phyloP scores from a whole-genome alignment of 2,329 filamentous ascomycete genomes.

The Colletotrichum chrysophilum region DNA sequence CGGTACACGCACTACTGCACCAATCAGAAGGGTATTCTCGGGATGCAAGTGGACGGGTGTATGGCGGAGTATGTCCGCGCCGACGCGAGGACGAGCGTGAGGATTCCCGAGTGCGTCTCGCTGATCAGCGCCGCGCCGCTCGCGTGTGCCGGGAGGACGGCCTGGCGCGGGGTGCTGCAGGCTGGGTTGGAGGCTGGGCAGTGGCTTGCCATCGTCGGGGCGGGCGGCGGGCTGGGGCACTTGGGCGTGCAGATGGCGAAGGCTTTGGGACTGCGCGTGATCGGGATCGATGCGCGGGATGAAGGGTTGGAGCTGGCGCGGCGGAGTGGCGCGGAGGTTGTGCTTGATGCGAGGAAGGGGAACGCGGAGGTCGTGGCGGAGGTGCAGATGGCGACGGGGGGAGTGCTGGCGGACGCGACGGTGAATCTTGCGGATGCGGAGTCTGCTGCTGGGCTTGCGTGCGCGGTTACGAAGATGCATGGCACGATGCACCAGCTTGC shows the following conservation, averaged over 20 bases:
- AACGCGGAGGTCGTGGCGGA: constrained; percentile 51
- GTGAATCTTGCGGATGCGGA: constrained; percentile 59
- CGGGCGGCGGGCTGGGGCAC: constrained; percentile 73
- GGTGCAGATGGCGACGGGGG: constrained; percentile 52
- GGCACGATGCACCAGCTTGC: constrained; percentile 63
- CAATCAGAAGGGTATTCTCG: constrained; percentile 47
- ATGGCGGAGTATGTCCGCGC: constrained; percentile 62
- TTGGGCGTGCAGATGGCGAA: constrained; percentile 80
- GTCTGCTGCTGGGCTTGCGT: constrained; percentile 52
- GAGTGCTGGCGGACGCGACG: constrained; percentile 54
- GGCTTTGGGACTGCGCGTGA: constrained; percentile 76
- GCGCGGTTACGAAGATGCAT: constrained; percentile 64
- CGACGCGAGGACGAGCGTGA: constrained; percentile 50
- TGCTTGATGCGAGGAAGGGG: constrained; percentile 56
- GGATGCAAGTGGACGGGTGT: constrained; percentile 56
- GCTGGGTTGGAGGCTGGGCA: constrained; percentile 56
- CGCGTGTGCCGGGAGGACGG: constrained; percentile 59
- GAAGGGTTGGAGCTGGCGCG: constrained; percentile 53
- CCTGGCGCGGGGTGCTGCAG: constrained; percentile 51
- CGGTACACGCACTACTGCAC: constrained; percentile 58
- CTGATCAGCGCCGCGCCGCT: constrained; percentile 60
- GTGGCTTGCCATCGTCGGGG: constrained; percentile 75
- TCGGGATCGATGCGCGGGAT: constrained; percentile 73
- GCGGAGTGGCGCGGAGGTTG: constrained; percentile 52
- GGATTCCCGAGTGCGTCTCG: constrained; percentile 51